A percentile compares a stretch with the other conserved stretches of the same genome.
These are phyloP conservation scores for Sicyos edulis DNA, from an alignment of 306 rosid species.

Conservation along the genomic window DNA sequence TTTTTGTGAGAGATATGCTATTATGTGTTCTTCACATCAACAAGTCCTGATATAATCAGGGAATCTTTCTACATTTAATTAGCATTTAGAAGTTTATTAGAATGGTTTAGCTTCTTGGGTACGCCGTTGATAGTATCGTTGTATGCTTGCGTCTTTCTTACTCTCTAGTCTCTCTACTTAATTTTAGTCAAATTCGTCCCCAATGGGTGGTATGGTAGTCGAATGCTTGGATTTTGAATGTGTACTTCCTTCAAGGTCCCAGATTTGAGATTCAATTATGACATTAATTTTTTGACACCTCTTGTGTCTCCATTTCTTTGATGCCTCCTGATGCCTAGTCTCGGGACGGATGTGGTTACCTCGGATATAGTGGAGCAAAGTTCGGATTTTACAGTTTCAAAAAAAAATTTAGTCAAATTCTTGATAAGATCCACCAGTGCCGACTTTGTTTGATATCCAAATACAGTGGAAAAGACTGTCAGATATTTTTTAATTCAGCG, in stretches of 20 bases:
- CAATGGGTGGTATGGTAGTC: no score
- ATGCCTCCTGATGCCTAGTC: no score
- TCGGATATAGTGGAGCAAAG: no score
- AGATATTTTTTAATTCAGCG: no score
- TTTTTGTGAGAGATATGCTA: background rate
- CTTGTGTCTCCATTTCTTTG: no score
- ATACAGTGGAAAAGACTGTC: background rate
- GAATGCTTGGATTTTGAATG: no score
- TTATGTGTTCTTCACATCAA: background rate
- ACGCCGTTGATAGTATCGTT: background rate
- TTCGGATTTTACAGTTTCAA: no score
- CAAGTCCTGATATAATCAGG: background rate
- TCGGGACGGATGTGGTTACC: no score
- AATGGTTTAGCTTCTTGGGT: background rate
- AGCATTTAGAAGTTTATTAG: background rate
- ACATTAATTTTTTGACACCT: no score
- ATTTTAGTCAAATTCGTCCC: background rate
- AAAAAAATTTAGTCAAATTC: background rate
- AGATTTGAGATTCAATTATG: no score
- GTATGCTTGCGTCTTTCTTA: constrained; percentile 1
- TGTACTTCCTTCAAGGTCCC: no score
- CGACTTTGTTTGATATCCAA: background rate
- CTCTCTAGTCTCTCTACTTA: constrained; percentile 7
- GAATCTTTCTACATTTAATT: constrained; percentile 5
- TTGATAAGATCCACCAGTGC: background rate